phyloP scores from a whole-genome alignment of 2,329 filamentous ascomycete species.

The Pezicula neosporulosa region DNA sequence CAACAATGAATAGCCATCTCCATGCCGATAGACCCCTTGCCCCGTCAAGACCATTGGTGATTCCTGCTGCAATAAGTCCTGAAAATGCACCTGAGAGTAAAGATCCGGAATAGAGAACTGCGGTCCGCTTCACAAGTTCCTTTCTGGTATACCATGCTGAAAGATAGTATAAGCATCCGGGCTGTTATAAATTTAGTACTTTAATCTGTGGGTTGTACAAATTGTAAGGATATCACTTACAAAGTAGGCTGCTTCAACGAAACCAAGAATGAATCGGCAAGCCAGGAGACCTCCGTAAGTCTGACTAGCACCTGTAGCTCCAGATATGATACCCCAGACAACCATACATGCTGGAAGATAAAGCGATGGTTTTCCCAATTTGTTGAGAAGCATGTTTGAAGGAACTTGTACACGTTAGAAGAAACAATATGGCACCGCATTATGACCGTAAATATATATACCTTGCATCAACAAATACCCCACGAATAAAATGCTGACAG shows the following conservation, averaged over 20 bases:
- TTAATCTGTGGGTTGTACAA: not conserved
- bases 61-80: conserved; percentile 57
- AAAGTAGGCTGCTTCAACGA: conserved; percentile 50
- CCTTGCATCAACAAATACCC: conserved; percentile 28
- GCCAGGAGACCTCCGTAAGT: conserved; percentile 38
- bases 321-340: conserved; percentile 42
- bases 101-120: conserved; percentile 61
- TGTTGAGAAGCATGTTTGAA: conserved; percentile 40
- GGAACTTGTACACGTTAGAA: conserved; percentile 25
- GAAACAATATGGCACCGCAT: not conserved
- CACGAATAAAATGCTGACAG: conserved; percentile 28
- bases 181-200: conserved; percentile 24
- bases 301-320: conserved; percentile 39
- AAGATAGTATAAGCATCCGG: conserved; percentile 57
- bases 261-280: conserved; percentile 42
- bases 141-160: conserved; percentile 63
- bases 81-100: conserved; percentile 68
- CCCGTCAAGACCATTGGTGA: conserved; percentile 58
- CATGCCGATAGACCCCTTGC: conserved; percentile 51
- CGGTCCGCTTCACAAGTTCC: conserved; percentile 58
- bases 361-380: conserved; percentile 38
- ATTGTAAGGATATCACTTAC: conserved; percentile 16
- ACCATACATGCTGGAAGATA: conserved; percentile 42
- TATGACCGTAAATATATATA: not conserved
- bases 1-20: conserved; percentile 66